Percentiles rank a stretch among this genome's conserved stretches.
These are phyloP conservation scores for Elsinoe necatrix DNA, from an alignment of 2,329 filamentous ascomycete species.

Conservation along the genomic window DNA sequence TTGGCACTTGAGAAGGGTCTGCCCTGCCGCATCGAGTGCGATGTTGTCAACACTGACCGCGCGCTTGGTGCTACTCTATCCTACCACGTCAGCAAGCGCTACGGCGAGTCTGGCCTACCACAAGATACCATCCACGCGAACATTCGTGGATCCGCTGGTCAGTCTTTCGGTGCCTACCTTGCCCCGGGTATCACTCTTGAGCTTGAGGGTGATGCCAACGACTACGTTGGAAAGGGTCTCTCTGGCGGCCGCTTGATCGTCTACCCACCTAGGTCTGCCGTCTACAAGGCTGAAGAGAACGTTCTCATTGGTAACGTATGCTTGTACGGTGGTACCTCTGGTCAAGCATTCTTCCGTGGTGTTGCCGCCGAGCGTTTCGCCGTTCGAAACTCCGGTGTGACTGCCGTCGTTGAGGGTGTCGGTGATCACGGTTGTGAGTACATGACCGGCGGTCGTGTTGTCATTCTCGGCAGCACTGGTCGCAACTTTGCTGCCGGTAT, in stretches of 20 bases:
- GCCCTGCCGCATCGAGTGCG: conserved; percentile 86
- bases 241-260: conserved; percentile 89
- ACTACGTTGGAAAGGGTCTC: conserved; percentile 93
- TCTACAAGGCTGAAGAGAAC: conserved; percentile 95
- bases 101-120: conserved; percentile 79
- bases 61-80: conserved; percentile 88
- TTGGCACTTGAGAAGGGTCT: conserved; percentile 89
- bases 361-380: conserved; percentile 93
- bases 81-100: conserved; percentile 89
- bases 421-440: conserved; percentile 97
- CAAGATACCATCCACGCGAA: conserved; percentile 93
- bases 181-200: conserved; percentile 90
- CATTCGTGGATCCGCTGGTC: conserved; percentile 90
- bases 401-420: conserved; percentile 89
- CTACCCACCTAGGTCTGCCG: conserved; percentile 80
- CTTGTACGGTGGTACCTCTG: conserved; percentile 84
- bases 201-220: conserved; percentile 90
- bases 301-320: conserved; percentile 89
- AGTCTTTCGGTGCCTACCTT: conserved; percentile 92
- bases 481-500: conserved; percentile 98
- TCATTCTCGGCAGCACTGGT: conserved; percentile 80
- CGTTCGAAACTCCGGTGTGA: conserved; percentile 91
- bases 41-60: conserved; percentile 93
- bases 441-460: conserved; percentile 91
- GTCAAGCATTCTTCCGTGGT: conserved; percentile 94